Percentiles rank a stretch among this genome's conserved stretches.
Conservation (phyloP, 2,329 filamentous ascomycete genomes). For the Botryotinia globosa region DNA sequence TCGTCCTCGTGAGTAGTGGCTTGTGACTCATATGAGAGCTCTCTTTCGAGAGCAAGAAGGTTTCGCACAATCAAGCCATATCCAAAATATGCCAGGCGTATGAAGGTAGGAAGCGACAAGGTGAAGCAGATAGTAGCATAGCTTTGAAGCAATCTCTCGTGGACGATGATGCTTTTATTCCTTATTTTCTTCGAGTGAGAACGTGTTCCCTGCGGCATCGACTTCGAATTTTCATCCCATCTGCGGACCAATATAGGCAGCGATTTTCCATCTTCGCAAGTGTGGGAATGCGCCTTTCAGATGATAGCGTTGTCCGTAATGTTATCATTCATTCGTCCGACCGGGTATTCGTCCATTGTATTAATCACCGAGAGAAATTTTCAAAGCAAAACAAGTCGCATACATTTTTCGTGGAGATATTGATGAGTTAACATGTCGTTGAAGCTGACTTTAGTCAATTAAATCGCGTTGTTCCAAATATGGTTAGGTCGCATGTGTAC, state of each 20-base stretch:
- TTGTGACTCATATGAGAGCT: not conserved
- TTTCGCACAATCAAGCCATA: not conserved
- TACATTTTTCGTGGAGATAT: slow-evolving; percentile 27
- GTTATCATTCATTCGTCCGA: slow-evolving; percentile 25
- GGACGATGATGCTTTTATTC: not conserved
- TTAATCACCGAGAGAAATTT: not conserved
- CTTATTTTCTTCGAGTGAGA: not conserved
- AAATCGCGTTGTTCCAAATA: slow-evolving; percentile 16
- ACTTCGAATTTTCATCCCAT: not conserved
- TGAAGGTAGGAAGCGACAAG: not conserved
- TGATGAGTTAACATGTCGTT: slow-evolving; percentile 34
- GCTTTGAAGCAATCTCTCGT: not conserved
- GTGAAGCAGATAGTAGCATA: not conserved
- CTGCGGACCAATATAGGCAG: not conserved
- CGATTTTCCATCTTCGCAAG: not conserved
- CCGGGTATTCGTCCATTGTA: slow-evolving; percentile 29
- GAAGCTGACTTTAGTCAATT: slow-evolving; percentile 23
- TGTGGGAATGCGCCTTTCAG: slow-evolving; percentile 6
- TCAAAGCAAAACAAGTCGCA: not conserved
- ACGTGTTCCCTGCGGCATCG: not conserved
- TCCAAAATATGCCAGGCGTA: not conserved
- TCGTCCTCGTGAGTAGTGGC: not conserved
- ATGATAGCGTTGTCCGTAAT: not conserved
- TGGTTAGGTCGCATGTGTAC: not conserved
- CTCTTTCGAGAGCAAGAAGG: not conserved